Evolutionary conservation across 148 eudicot species (phyloP).

Genomic region (Cornus florida): DNA sequence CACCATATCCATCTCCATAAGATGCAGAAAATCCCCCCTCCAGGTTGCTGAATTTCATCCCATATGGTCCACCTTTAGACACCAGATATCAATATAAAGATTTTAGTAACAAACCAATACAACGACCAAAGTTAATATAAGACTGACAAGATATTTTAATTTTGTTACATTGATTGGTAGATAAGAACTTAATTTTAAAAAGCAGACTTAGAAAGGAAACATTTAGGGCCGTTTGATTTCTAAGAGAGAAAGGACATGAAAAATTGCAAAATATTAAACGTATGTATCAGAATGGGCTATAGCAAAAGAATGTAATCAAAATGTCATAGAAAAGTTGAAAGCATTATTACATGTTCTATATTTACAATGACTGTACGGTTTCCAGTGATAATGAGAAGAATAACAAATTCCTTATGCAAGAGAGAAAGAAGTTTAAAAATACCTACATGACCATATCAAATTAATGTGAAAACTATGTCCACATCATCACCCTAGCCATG

Average conservation of each 20-base stretch:
- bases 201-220: background rate
- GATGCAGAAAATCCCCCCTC: conserved; percentile 58
- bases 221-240: background rate
- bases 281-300: too few relatives aligned
- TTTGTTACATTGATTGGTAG: background rate
- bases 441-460: too few relatives aligned
- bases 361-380: too few relatives aligned
- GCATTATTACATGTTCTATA: too few relatives aligned
- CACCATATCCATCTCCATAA: conserved; percentile 74
- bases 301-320: too few relatives aligned
- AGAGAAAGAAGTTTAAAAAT: too few relatives aligned
- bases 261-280: background rate
- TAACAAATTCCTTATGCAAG: too few relatives aligned
- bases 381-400: too few relatives aligned
- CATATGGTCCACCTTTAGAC: conserved; percentile 69
- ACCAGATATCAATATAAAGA: conserved; percentile 20
- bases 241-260: background rate
- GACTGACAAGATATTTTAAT: background rate
- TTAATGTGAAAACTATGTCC: too few relatives aligned
- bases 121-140: background rate
- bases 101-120: conserved; percentile 12
- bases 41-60: conserved; percentile 53
- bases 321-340: too few relatives aligned
- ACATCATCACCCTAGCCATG: too few relatives aligned
- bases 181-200: background rate